Conservation (phyloP, 495 filamentous ascomycete species). For the Xylaria palmicola region DNA sequence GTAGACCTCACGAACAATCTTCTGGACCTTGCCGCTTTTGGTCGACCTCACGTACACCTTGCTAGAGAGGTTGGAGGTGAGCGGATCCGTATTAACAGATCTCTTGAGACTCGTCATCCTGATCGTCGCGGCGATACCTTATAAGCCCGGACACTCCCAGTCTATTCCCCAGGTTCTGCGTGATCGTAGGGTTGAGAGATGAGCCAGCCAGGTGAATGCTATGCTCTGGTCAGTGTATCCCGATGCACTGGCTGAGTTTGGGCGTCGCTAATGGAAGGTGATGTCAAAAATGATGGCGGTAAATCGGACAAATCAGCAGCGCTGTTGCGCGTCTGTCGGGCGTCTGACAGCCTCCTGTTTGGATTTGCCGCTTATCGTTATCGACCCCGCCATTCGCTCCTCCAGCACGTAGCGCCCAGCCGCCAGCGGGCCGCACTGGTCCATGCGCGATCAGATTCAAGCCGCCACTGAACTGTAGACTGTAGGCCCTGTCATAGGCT, state of each 20-base stretch:
- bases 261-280: not conserved
- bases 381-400: not conserved
- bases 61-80: conserved; percentile 77
- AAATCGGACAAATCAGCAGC: conserved; percentile 22
- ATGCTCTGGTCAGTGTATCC: not conserved
- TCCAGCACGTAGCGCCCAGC: not conserved
- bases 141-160: not conserved
- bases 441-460: not conserved
- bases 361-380: conserved; percentile 5
- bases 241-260: not conserved
- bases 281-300: conserved; percentile 14
- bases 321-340: conserved; percentile 16
- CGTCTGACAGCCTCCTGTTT: conserved; percentile 14
- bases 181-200: not conserved
- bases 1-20: conserved; percentile 96
- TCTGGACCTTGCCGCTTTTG: conserved; percentile 93
- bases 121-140: not conserved
- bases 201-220: conserved; percentile 11
- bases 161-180: not conserved
- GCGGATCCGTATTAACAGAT: conserved; percentile 63
- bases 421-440: conserved; percentile 7
- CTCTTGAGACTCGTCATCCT: conserved; percentile 91
- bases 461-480: no score
- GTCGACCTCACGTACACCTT: conserved; percentile 93
- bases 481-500: no score